phyloP scores from a whole-genome alignment of 2,329 filamentous ascomycete species.

The Pseudogymnoascus sp. region DNA sequence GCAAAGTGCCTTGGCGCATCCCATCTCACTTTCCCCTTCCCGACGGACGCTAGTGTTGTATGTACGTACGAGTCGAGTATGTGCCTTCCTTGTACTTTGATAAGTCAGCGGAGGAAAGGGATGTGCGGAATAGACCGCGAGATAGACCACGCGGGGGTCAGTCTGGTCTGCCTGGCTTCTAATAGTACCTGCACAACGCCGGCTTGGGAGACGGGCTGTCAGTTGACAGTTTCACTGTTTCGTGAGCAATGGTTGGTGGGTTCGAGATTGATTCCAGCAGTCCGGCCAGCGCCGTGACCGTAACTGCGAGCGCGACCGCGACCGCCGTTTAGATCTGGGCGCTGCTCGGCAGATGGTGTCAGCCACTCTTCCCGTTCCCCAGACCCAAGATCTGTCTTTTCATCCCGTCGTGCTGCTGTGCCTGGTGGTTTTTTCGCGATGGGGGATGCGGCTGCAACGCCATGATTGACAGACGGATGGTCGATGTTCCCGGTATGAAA shows the following conservation, averaged over 20 bases:
- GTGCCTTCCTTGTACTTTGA: neutral
- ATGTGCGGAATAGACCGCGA: neutral
- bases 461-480: neutral
- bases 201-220: neutral
- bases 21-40: slow-evolving; percentile 1
- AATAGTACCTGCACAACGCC: neutral
- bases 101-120: neutral
- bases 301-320: neutral
- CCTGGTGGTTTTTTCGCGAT: neutral
- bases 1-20: neutral
- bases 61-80: neutral
- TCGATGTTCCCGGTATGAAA: neutral
- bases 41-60: neutral
- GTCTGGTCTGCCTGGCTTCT: neutral
- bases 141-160: neutral
- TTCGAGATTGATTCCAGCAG: neutral
- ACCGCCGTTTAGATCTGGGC: neutral
- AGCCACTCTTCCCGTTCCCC: neutral
- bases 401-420: neutral
- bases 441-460: neutral
- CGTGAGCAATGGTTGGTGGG: neutral
- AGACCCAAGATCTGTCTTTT: neutral
- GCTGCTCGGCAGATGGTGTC: neutral
- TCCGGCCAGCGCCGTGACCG: neutral
- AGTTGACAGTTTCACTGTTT: neutral